Base-by-base conservation (phyloP, 495 filamentous ascomycete species). In the Tuber brumale region DNA sequence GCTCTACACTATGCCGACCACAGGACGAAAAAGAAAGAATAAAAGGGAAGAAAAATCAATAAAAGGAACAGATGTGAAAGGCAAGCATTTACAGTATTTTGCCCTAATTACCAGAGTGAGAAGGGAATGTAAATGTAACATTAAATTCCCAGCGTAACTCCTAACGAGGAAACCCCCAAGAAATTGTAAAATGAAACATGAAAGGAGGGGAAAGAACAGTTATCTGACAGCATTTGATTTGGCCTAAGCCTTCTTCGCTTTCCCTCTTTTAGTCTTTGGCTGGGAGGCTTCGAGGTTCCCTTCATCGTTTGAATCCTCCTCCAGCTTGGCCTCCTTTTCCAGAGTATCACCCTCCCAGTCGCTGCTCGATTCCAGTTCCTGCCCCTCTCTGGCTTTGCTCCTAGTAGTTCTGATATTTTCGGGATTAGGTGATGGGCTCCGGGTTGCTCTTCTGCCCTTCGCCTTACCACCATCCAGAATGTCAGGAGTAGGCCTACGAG, bases 371-470 rank as follows among this genome's bases (percentile, higher is more conserved):
- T 74, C 73, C 46, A 42, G 74, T 6, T 19, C 78, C 27, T 81
- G 82, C n/a, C 85, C 84, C 73, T 83, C 83, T 69, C 85, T 85
- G 51, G 85, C 82, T 72, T 86, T 85, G 39, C 85, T 75, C 69
- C 71, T 42, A 2, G 78, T 73, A 57, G 45, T 69, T 43, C 83
- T 51, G 84, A 71, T 46, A 84, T 84, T 74, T 83, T 85, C 43
- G 4, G n/a, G 57, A 80, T 66, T 79, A 1, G 76, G 73, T 31
- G 85, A 74, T 78, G 78, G 70, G 77, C 83, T 72, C 82, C 82
- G 73, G 77, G 83, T 51, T 76, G 76, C 14, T 83, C 85, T 43
- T 83, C 83, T 31, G 74, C 76, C 31, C 79, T 78, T 72, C 70
- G n/a, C 57, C 71, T 81, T 75, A 41, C 69, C 70, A n/a, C 37